Base-by-base conservation (phyloP, 495 filamentous ascomycete genomes). In the Aspergillus cristatus region DNA sequence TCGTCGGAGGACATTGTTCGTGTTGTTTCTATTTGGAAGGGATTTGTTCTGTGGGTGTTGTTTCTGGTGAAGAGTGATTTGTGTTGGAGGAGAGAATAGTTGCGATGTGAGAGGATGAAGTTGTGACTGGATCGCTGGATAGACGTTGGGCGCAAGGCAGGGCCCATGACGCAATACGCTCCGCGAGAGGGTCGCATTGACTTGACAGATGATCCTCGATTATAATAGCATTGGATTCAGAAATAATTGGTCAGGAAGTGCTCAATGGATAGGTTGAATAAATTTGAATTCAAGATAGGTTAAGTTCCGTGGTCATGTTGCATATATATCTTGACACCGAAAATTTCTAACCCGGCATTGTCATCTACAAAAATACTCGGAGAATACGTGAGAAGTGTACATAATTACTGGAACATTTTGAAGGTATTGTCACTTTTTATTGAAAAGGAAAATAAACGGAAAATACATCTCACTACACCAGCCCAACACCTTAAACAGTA, bases 1-100 rank as follows among this genome's bases (percentile, higher is more conserved):
- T 82, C 77, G 67, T 94, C 86, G 14, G 81, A 81, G 14, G 80
- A 74, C 81, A 86, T 89, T 38, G 43, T 54, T 45, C 34, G 50
- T 35, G 28, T 43, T 40, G 17, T 46, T 52, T 28, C 46, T 58
- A 38, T 49, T 56, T 13, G 39, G 34, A 20, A 45, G 37, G 17
- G 46, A 54, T 29, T 48, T 58, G 40, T 49, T 56, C 13, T 31
- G 25, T 31, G 6, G 26, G 37, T 31, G 28, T 37, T 36, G 7
- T 22, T 18, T 11, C 32, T 54, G 45, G 31, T 44, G 51, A 20
- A 8, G 14, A 6, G 26, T 22, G 22, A 14, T n/a, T 14, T 24
- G 28, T 6, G 18, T 34, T 22, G 32, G 15, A 4, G 20, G 20
- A 24, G 20, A 24, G 18, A 22, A 11, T 30, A 16, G 16, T 3